These are phyloP conservation scores for Lachnellula occidentalis DNA, from an alignment of 2,329 filamentous ascomycete genomes.

Conservation along the genomic window DNA sequence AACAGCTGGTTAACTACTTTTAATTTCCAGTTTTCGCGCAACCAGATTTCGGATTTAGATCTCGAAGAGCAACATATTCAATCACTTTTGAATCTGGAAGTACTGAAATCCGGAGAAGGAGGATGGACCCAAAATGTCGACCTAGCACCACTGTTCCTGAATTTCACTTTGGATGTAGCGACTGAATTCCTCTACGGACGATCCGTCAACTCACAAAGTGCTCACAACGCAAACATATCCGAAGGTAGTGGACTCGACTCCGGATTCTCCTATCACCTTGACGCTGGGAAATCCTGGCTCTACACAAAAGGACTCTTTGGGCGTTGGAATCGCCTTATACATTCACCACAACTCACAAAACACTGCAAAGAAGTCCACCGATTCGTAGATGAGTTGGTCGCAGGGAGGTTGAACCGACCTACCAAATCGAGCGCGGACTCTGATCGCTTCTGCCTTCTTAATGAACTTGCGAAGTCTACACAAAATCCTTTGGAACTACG, in stretches of 20 bases:
- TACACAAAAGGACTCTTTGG: background rate
- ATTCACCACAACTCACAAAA: background rate
- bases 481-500: conserved; percentile 15
- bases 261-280: background rate
- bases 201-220: background rate
- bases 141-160: conserved; percentile 57
- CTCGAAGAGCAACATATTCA: conserved; percentile 39
- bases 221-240: background rate
- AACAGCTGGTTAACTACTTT: background rate
- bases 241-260: background rate
- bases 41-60: conserved; percentile 40
- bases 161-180: conserved; percentile 59
- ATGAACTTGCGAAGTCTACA: conserved; percentile 12
- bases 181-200: conserved; percentile 60
- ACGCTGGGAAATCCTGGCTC: background rate
- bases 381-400: conserved; percentile 1
- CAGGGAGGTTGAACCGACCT: background rate
- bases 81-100: conserved; percentile 7
- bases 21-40: conserved; percentile 30
- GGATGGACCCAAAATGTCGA: conserved; percentile 44
- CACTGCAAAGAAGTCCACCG: background rate
- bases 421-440: background rate
- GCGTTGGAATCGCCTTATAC: background rate
- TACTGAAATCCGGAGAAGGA: conserved; percentile 11
- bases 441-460: conserved; percentile 35